phyloP scores from a whole-genome alignment of 208 protist genomes.

The Wallacemonas sp. region DNA sequence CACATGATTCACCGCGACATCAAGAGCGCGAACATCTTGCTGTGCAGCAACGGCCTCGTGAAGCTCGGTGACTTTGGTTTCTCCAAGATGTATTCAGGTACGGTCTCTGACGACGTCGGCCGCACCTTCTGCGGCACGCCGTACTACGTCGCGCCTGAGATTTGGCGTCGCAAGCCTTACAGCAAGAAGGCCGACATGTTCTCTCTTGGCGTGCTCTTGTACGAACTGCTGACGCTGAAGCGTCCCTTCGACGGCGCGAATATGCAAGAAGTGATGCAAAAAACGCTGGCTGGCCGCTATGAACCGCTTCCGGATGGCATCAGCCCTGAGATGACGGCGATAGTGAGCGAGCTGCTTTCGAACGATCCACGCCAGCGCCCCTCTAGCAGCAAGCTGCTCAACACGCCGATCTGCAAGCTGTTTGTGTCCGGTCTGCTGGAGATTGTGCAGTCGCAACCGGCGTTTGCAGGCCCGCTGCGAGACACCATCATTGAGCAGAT shows the following conservation, averaged over 20 bases:
- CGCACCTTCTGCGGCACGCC: slow-evolving; percentile 87
- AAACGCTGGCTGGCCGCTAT: slow-evolving; percentile 57
- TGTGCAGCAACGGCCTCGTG: slow-evolving; percentile 47
- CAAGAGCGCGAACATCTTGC: slow-evolving; percentile 63
- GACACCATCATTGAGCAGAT: slow-evolving; percentile 65
- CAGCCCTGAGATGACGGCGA: slow-evolving; percentile 61
- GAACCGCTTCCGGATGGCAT: slow-evolving; percentile 51
- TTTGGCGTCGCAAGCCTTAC: slow-evolving; percentile 92
- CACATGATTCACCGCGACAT: slow-evolving; percentile 71
- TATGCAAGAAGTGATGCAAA: slow-evolving; percentile 77
- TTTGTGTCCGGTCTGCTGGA: slow-evolving; percentile 74
- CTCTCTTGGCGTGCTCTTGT: slow-evolving; percentile 85
- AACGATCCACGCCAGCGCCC: slow-evolving; percentile 58
- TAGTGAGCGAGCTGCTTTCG: slow-evolving; percentile 58
- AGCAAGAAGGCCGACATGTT: slow-evolving; percentile 94
- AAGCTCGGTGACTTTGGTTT: slow-evolving; percentile 91
- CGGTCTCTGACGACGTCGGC: slow-evolving; percentile 54
- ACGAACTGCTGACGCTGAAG: slow-evolving; percentile 86
- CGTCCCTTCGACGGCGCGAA: slow-evolving; percentile 77
- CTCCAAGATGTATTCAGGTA: slow-evolving; percentile 55
- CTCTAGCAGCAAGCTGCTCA: slow-evolving; percentile 63
- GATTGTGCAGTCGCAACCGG: slow-evolving; percentile 73
- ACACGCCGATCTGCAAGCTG: slow-evolving; percentile 75
- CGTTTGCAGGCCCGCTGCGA: slow-evolving; percentile 58
- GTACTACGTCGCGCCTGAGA: slow-evolving; percentile 93